Percentiles rank a stretch among this genome's conserved stretches.
Conservation (phyloP, 495 filamentous ascomycete genomes). For the Pyrenula massariospora region DNA sequence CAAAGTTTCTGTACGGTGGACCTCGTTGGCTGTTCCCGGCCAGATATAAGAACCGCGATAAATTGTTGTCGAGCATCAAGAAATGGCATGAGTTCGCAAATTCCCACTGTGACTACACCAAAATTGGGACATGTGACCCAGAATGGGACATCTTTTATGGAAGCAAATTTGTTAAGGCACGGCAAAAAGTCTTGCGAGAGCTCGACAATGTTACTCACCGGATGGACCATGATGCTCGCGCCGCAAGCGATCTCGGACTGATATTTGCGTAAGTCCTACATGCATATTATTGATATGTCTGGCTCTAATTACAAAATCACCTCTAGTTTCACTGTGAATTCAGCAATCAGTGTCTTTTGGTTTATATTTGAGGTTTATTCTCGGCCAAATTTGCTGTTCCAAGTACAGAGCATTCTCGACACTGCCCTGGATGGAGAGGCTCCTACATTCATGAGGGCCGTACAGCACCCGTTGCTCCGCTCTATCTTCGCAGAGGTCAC, state of each 20-base stretch:
- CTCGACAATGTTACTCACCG: not conserved
- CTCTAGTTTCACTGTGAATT: not conserved
- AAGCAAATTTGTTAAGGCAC: not conserved
- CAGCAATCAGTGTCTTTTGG: not conserved
- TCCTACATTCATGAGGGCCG: conserved; percentile 1
- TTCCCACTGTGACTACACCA: not conserved
- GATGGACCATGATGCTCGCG: conserved; percentile 6
- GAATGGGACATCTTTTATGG: conserved; percentile 3
- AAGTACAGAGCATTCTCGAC: not conserved
- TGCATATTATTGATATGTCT: not conserved
- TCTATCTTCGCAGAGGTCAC: conserved; percentile 12
- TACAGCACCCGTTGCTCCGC: conserved; percentile 4
- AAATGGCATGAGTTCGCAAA: conserved; percentile 4
- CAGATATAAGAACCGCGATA: conserved; percentile 2
- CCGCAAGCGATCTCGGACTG: conserved; percentile 6
- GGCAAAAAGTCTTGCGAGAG: not conserved
- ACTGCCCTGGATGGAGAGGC: conserved; percentile 2
- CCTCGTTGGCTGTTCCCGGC: conserved; percentile 4
- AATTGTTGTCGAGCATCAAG: conserved; percentile 4
- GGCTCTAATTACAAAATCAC: not conserved
- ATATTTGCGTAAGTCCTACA: conserved; percentile 6
- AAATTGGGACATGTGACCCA: not conserved
- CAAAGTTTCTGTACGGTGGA: not conserved
- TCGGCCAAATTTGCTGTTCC: not conserved
- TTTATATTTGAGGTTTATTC: not conserved